These are phyloP conservation scores for Entophlyctis luteolus DNA, from an alignment of 192 early-diverging fungal species.

Conservation along the genomic window DNA sequence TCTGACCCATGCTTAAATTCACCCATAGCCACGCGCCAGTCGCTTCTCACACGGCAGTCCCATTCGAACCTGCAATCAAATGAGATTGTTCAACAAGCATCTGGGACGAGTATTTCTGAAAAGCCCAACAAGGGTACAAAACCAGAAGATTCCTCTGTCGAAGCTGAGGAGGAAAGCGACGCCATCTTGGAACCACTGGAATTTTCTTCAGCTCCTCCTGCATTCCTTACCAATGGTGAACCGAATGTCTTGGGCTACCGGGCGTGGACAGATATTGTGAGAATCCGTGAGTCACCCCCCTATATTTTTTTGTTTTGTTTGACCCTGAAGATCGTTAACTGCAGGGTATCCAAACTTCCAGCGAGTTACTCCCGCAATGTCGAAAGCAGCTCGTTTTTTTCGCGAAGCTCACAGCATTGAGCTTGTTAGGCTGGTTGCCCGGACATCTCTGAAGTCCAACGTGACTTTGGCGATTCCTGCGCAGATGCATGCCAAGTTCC, in stretches of 20 bases:
- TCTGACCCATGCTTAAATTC: too few species aligned
- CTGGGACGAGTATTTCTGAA: too few species aligned
- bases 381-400: constrained; percentile 14
- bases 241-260: constrained; percentile 2
- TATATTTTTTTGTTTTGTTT: not conserved
- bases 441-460: constrained; percentile 16
- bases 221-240: constrained; percentile 2
- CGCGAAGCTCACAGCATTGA: constrained; percentile 10
- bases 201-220: not conserved
- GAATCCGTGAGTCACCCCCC: constrained; percentile 3
- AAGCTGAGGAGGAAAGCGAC: too few species aligned
- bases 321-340: not conserved
- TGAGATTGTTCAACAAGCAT: too few species aligned
- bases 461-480: constrained; percentile 8
- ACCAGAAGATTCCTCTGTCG: too few species aligned
- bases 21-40: too few species aligned
- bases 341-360: constrained; percentile 15
- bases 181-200: not conserved
- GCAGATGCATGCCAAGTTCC: not conserved
- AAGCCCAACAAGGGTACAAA: too few species aligned
- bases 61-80: too few species aligned
- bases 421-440: constrained; percentile 7
- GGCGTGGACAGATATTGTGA: constrained; percentile 18
- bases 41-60: too few species aligned
- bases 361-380: constrained; percentile 15